Base-by-base conservation (phyloP, 2,329 filamentous ascomycete species). In the Diplodia intermedia region DNA sequence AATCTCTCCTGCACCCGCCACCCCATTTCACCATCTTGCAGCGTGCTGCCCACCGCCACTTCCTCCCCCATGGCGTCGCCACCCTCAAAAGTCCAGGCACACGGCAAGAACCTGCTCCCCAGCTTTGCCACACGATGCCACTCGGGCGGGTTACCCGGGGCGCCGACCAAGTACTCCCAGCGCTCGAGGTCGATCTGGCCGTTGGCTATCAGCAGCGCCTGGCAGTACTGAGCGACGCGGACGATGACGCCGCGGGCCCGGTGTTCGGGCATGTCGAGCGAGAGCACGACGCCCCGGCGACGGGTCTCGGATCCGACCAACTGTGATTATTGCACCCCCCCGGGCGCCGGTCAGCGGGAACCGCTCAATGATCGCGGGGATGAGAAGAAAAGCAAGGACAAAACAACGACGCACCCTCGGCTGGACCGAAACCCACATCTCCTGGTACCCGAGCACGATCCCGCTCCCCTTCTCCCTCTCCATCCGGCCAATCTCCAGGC, bases 401-500 rank as follows among this genome's bases (percentile, higher is more conserved):
- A 36, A n/a, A n/a, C n/a, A n/a, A n/a, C n/a, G n/a, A 31, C 65
- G 31, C 50, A 77, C 79, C 2, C 78, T 75, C 2, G 82, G 73
- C 2, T 77, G 72, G 2, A 80, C 75, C 52, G 88, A 85, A 1
- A 79, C 76, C 90, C 90, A 92, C 2, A 90, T 74, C 76, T 92
- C 90, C 75, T 91, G 89, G 71, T 93, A 92, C 0, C 79, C 78
- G 11, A 83, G 83, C 49, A 82, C 75, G 0, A 73, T 52, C 0
- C 85, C 84, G 1, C 86, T 87, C 0, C 77, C 80, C 0, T 87
- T 87, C 71, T 90, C 33, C 54, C 20, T 88, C 12, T 84, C 77
- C 85, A 90, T 90, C 14, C 72, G 72, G 0, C 89, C 89, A 53
- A 79, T 84, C 75, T 91, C 89, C 5, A 89, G 76, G 8, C 82